These are phyloP conservation scores for Dipteronia sinensis DNA, from an alignment of 345 rosid species.

Conservation along the genomic window DNA sequence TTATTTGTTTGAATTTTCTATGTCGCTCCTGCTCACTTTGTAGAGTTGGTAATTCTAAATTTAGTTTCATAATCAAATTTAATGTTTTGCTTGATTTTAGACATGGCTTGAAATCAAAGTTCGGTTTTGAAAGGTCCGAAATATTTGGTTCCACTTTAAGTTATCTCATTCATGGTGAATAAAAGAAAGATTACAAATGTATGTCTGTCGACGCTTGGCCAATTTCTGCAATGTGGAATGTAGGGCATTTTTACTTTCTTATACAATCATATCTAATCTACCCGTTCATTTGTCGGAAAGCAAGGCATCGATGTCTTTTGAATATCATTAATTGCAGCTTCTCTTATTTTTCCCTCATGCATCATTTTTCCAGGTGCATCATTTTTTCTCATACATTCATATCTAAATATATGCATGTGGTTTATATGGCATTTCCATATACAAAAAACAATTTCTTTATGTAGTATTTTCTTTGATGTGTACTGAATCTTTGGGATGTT, in stretches of 20 bases:
- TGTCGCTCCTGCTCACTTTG: neutral
- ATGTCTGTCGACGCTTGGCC: neutral
- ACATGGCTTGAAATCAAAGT: neutral
- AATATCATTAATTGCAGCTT: neutral
- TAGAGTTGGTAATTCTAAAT: conserved; percentile 3
- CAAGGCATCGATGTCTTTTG: neutral
- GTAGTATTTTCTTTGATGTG: neutral
- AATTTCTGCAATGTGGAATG: neutral
- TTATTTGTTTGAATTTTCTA: neutral
- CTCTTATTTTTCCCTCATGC: neutral
- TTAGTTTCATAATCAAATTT: neutral
- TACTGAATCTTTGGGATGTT: conserved; percentile 24
- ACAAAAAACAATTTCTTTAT: neutral
- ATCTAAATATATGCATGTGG: neutral
- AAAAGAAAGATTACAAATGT: neutral
- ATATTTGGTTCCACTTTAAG: neutral
- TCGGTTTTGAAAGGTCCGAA: neutral
- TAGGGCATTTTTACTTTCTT: neutral
- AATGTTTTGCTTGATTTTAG: neutral
- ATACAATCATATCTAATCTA: neutral
- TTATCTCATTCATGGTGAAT: neutral
- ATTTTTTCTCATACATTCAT: too few species aligned
- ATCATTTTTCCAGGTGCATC: neutral
- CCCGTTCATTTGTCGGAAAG: neutral
- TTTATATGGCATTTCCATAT: neutral